Evolutionary conservation across 805 yeast genomes (phyloP), one percentile per base, ranked within the genome.

Genomic region (Candida broadrunensis): DNA sequence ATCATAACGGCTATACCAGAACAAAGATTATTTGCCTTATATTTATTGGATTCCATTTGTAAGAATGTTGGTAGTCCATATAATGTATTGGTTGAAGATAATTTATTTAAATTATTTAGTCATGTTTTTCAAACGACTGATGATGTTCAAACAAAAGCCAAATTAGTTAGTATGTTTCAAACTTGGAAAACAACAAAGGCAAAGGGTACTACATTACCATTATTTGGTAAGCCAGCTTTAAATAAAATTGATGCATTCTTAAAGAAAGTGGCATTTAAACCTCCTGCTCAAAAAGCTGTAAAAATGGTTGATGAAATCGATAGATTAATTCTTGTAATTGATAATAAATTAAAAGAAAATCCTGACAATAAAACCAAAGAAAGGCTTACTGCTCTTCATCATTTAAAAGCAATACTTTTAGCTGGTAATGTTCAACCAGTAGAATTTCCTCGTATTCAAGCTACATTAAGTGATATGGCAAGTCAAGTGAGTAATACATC

Each of bases 1-100:
- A 81, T 91, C 36, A 73, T 76, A 48, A 83, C 78, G 59, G 77
- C 93, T 54, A 77, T 86, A 2, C 97, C 97, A 1, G 75, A 78
- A 11, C 90, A 87, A 49, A 93, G 93, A 62, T 72, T 93, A 36
- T 93, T 78, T 52, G 81, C 93, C 3, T 72, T 93, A 45, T 93
- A 91, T 57, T 72, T 91, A 35, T 64, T 93, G 41, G 98, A 93
- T 61, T 89, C 97, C 14, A 85, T 93, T 36, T 85, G 91, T 65
- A 93, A 93, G 61, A 87, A 83, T 54, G 83, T 88, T 24, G 97
- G 97, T 7, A 76, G 82, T 45, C 97, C 98, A 1, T 93, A 91
- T 60, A 86, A 88, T n/a, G 72, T 81, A 5, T 60, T 86, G 38
- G 80, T 93, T 58, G 83, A 90, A 38, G 72, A 79, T 48, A 81